These are phyloP conservation scores for Cryptococcus maquisensis DNA, from an alignment of 1,284 basidiomycete genomes.

Conservation along the genomic window DNA sequence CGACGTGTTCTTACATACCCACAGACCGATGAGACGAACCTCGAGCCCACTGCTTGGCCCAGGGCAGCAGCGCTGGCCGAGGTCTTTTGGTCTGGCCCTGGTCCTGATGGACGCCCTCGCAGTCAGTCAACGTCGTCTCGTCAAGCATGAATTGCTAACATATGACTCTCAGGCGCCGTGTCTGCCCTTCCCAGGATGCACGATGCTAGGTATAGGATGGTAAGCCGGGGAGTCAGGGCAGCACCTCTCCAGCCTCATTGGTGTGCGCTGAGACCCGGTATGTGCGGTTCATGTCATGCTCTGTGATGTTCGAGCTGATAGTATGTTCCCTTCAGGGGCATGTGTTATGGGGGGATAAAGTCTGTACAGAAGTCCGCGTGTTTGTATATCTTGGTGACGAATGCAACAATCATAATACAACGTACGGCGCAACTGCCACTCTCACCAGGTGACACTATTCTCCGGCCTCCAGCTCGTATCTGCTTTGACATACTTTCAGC, in stretches of 20 bases:
- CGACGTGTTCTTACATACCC: neutral
- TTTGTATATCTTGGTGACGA: no score
- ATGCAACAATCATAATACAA: no score
- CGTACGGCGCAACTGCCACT: no score
- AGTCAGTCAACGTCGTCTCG: neutral
- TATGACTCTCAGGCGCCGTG: conserved; percentile 47
- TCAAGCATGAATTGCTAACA: neutral
- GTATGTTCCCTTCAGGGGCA: no score
- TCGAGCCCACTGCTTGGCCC: conserved; percentile 73
- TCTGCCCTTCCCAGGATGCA: conserved; percentile 71
- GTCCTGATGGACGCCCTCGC: conserved; percentile 36
- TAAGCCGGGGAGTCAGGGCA: conserved; percentile 62
- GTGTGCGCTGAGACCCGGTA: conserved; percentile 68
- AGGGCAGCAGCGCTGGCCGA: conserved; percentile 73
- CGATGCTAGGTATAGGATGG: conserved; percentile 65
- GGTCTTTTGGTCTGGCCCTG: conserved; percentile 72
- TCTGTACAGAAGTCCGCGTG: no score
- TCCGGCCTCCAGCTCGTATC: no score
- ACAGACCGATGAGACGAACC: conserved; percentile 64
- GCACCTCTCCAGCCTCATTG: conserved; percentile 72
- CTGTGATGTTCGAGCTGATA: no score
- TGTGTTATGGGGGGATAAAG: no score
- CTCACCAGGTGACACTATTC: no score
- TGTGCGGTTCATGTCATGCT: no score
- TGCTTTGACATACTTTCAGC: no score